Evolutionary conservation across 2,329 filamentous ascomycete species (phyloP), one percentile per base, ranked within the genome.

Genomic region (Arachnomyces sp.): DNA sequence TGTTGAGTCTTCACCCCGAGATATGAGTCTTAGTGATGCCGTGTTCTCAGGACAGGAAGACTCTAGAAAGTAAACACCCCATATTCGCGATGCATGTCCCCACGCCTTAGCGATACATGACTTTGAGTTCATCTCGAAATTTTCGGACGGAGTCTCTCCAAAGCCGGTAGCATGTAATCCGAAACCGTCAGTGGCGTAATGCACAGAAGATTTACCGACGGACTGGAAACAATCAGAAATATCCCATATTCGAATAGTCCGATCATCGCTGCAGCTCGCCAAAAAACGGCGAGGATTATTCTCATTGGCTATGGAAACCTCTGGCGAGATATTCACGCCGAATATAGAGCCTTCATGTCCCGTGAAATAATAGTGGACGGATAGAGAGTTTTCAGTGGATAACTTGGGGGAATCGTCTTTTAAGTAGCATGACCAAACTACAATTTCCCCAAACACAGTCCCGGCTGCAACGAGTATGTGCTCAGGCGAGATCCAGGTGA

Each of bases 291-390:
- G 66, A 14, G 57, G 57, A 5, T 54, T 56, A 0, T 65, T 67
- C 12, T 46, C 51, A 11, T 65, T 59, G 2, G 58, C 46, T 15
- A 63, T 49, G 5, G 47, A 45, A 14, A 82, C 60, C 49, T 66
- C 56, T 1, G 74, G 66, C 0, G 87, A 94, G 28, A 96, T 83
- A 25, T 80, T 74, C 2, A 98, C 84, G 1, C 87, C 89, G 50
- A 95, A 98, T 18, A 98, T 83, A 1, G 90, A 95, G 0, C 92
- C 92, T 54, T 95, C 88, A 54, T 98, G 92, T 1, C 77, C 78
- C 7, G 71, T 69, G 52, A 81, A 80, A 32, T 73, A 69, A 47
- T 74, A 71, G 50, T 78, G 74, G 11, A 73, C 67, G 4, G 60
- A 63, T 11, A 65, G 59, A 16, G 48, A 47, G 28, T 49, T 35